Evolutionary conservation across 1,139 yeast genomes (phyloP).

Genomic region (Debaryomyces sp.): DNA sequence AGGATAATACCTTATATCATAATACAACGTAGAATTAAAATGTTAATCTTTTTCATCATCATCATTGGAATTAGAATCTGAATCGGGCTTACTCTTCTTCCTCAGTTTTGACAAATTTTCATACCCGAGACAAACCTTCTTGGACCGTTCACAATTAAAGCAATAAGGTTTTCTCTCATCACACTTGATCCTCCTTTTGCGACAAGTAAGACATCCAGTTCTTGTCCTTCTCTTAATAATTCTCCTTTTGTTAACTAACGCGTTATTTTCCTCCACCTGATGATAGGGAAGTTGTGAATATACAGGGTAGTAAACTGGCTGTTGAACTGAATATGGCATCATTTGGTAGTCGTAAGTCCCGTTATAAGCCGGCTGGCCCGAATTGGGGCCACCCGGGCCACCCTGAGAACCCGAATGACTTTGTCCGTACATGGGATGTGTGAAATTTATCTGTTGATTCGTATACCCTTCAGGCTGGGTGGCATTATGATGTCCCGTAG

Average conservation of each 20-base stretch:
- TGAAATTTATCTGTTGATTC: conserved; percentile 1
- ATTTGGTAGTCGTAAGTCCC: conserved; percentile 5
- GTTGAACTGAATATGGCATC: conserved; percentile 6
- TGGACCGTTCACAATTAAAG: conserved; percentile 70
- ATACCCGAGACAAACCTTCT: conserved; percentile 71
- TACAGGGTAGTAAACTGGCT: conserved; percentile 6
- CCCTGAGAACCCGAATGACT: not conserved
- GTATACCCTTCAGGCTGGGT: not conserved
- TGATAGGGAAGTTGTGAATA: conserved; percentile 5
- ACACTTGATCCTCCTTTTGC: conserved; percentile 71
- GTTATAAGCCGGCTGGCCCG: conserved; percentile 1
- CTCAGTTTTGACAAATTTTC: conserved; percentile 34
- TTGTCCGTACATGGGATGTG: not conserved
- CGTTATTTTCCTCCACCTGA: conserved; percentile 33
- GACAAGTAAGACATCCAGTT: conserved; percentile 76
- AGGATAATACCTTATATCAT: not conserved
- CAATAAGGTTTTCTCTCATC: conserved; percentile 78
- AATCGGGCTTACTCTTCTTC: conserved; percentile 11
- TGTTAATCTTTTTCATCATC: conserved; percentile 3
- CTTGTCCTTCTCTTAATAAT: conserved; percentile 59
- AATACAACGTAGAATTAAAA: conserved; percentile 1
- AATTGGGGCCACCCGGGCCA: not conserved
- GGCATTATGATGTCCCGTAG: not conserved
- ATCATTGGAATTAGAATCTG: conserved; percentile 5
- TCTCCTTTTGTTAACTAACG: conserved; percentile 42